These are phyloP conservation scores for Penicillium taxi DNA, from an alignment of 495 filamentous ascomycete genomes.

Conservation along the genomic window DNA sequence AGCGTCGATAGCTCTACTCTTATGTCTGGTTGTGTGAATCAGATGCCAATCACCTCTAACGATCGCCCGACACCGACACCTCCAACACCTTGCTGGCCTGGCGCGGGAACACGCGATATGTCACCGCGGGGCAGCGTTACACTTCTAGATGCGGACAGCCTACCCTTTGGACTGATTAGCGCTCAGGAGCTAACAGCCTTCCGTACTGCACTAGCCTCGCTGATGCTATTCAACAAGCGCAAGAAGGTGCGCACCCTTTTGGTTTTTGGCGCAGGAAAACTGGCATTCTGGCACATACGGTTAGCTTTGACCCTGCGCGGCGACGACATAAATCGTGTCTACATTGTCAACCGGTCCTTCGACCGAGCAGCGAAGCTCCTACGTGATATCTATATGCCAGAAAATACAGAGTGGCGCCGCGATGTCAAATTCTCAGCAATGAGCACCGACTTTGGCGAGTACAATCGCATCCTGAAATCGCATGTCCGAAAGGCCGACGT, in stretches of 20 bases:
- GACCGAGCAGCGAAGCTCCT: slow-evolving; percentile 50
- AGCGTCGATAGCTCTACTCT: slow-evolving; percentile 21
- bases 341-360: slow-evolving; percentile 71
- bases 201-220: slow-evolving; percentile 78
- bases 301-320: slow-evolving; percentile 69
- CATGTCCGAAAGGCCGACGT: slow-evolving; percentile 62
- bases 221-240: slow-evolving; percentile 66
- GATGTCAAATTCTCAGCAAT: slow-evolving; percentile 63
- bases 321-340: slow-evolving; percentile 61
- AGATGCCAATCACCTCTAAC: slow-evolving; percentile 21
- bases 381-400: slow-evolving; percentile 46
- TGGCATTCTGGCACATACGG: slow-evolving; percentile 91
- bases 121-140: slow-evolving; percentile 73
- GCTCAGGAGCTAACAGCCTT: slow-evolving; percentile 86
- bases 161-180: slow-evolving; percentile 70
- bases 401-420: slow-evolving; percentile 44
- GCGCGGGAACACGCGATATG: slow-evolving; percentile 42
- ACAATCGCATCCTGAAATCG: slow-evolving; percentile 54
- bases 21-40: slow-evolving; percentile 29
- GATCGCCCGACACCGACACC: slow-evolving; percentile 12
- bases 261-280: slow-evolving; percentile 84
- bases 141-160: slow-evolving; percentile 58
- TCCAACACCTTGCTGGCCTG: slow-evolving; percentile 34
- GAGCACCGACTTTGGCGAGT: slow-evolving; percentile 65
- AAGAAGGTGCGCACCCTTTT: slow-evolving; percentile 59